These are phyloP conservation scores for Zymoseptoria brevis DNA, from an alignment of 2,329 filamentous ascomycete genomes.

Conservation along the genomic window DNA sequence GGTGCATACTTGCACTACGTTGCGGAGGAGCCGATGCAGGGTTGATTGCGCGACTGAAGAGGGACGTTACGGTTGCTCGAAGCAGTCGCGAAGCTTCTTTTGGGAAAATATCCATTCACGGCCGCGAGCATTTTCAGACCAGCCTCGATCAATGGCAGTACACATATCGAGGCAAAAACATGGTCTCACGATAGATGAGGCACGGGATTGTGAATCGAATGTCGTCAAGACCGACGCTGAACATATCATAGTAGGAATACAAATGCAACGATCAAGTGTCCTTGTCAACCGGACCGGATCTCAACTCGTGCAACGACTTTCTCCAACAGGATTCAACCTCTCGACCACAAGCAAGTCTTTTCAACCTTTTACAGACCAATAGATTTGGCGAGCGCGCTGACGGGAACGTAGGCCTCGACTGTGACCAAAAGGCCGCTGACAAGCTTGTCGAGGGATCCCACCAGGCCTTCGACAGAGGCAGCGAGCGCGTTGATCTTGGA, in stretches of 20 bases:
- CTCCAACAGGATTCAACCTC: background rate
- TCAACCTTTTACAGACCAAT: background rate
- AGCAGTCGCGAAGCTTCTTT: too few relatives aligned
- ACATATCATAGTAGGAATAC: background rate
- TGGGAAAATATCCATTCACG: background rate
- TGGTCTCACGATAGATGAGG: background rate
- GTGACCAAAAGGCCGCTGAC: background rate
- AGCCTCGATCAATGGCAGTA: background rate
- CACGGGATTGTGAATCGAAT: background rate
- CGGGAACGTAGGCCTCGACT: background rate
- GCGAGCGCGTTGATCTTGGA: background rate
- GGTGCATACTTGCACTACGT: constrained; percentile 95
- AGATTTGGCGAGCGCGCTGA: background rate
- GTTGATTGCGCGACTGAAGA: background rate
- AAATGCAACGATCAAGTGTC: background rate
- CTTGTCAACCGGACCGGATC: background rate
- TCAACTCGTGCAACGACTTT: background rate
- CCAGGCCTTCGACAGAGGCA: background rate
- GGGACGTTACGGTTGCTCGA: background rate
- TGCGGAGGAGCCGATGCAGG: constrained; percentile 65
- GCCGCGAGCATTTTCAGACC: background rate
- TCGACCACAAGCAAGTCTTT: background rate
- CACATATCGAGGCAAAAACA: background rate
- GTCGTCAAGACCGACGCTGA: background rate
- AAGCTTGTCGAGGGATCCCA: background rate